These are phyloP conservation scores for Trichoderma gracile DNA, from an alignment of 2,329 filamentous ascomycete genomes.

Conservation along the genomic window DNA sequence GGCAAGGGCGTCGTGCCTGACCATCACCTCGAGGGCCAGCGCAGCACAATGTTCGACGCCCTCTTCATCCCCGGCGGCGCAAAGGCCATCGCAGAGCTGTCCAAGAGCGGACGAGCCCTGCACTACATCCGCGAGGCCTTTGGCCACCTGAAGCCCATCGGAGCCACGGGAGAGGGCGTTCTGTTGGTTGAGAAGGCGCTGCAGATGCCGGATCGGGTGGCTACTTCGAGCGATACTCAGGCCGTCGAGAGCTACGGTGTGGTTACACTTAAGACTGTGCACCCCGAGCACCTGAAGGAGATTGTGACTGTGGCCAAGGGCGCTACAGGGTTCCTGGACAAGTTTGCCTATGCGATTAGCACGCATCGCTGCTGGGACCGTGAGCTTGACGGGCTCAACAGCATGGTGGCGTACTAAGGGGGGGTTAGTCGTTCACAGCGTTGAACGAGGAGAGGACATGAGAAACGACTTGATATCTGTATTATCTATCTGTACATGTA, in stretches of 20 bases:
- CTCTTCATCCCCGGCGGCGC: slow-evolving; percentile 74
- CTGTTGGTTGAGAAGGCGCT: slow-evolving; percentile 58
- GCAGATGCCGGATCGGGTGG: slow-evolving; percentile 43
- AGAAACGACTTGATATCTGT: too few relatives aligned
- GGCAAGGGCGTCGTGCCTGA: slow-evolving; percentile 56
- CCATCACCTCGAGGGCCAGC: slow-evolving; percentile 77
- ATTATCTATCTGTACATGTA: not conserved
- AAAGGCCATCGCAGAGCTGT: slow-evolving; percentile 61
- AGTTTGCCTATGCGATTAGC: slow-evolving; percentile 68
- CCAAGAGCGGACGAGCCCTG: slow-evolving; percentile 68
- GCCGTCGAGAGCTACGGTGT: slow-evolving; percentile 72
- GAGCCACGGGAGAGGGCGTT: slow-evolving; percentile 71
- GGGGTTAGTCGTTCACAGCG: not conserved
- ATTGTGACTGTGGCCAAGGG: slow-evolving; percentile 64
- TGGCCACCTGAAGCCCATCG: slow-evolving; percentile 78
- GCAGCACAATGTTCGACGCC: slow-evolving; percentile 79
- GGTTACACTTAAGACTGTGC: slow-evolving; percentile 61
- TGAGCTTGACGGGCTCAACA: slow-evolving; percentile 68
- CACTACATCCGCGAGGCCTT: slow-evolving; percentile 82
- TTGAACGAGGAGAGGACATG: too few relatives aligned
- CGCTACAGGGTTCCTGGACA: slow-evolving; percentile 67
- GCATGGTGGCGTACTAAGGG: slow-evolving; percentile 65
- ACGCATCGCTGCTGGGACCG: slow-evolving; percentile 73
- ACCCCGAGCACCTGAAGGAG: slow-evolving; percentile 61
- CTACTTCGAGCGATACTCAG: slow-evolving; percentile 46